phyloP scores from a whole-genome alignment of 2,329 filamentous ascomycete genomes.

The Emmonsia crescens region DNA sequence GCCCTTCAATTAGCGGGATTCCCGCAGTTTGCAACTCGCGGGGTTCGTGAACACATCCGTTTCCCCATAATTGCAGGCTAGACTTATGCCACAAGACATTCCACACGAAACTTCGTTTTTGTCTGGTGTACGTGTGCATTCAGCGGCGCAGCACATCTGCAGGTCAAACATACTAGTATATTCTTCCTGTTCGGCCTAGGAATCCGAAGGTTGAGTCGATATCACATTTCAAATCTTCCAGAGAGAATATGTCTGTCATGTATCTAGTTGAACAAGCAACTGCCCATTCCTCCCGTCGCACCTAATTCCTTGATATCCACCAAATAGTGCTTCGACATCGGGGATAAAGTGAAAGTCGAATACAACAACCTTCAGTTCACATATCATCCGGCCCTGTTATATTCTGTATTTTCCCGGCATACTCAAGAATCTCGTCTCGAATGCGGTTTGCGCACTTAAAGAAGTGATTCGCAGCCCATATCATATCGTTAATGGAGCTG shows the following conservation, averaged over 20 bases:
- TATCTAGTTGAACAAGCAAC: slow-evolving; percentile 39
- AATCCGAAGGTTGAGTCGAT: background rate
- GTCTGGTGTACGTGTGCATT: background rate
- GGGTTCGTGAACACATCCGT: background rate
- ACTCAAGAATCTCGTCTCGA: slow-evolving; percentile 20
- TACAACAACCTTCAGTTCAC: slow-evolving; percentile 28
- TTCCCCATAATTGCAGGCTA: background rate
- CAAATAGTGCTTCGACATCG: slow-evolving; percentile 19
- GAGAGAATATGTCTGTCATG: slow-evolving; percentile 30
- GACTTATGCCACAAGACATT: slow-evolving; percentile 3
- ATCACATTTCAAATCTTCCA: slow-evolving; percentile 23
- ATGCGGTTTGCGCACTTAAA: slow-evolving; percentile 14
- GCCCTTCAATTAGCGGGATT: background rate
- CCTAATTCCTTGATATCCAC: slow-evolving; percentile 40
- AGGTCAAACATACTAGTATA: background rate
- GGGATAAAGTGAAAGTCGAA: slow-evolving; percentile 36
- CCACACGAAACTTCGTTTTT: background rate
- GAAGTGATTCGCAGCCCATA: slow-evolving; percentile 14
- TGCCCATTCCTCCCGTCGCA: slow-evolving; percentile 34
- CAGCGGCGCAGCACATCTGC: background rate
- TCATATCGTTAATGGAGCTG: slow-evolving; percentile 3
- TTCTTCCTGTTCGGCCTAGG: background rate
- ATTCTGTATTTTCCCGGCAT: slow-evolving; percentile 14
- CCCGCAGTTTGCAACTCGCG: background rate
- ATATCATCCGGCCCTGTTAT: slow-evolving; percentile 20